A percentile compares a stretch with the other conserved stretches of the same genome.
These are phyloP conservation scores for Schizochytrium sp. DNA, from an alignment of 108 stramenopile species.

Conservation along the genomic window DNA sequence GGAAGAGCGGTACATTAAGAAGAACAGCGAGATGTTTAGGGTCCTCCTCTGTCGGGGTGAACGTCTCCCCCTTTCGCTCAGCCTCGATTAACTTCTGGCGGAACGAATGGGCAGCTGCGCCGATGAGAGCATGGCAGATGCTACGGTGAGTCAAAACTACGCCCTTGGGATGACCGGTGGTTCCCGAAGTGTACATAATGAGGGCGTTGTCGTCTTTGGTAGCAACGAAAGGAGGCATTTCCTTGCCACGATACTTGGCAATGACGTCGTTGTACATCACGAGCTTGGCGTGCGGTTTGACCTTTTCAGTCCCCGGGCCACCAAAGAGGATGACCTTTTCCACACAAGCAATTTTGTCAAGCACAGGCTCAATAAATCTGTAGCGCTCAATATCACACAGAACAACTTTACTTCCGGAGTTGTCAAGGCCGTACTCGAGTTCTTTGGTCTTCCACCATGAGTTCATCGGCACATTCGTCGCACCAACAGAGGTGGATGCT, in stretches of 20 bases:
- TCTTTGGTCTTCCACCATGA: constrained; percentile 30
- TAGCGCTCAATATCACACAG: background rate
- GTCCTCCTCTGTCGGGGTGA: background rate
- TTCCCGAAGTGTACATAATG: constrained; percentile 69
- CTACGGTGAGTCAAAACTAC: constrained; percentile 65
- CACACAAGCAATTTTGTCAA: constrained; percentile 13
- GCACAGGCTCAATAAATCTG: constrained; percentile 5
- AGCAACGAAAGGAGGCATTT: background rate
- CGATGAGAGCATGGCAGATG: constrained; percentile 68
- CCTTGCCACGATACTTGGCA: background rate
- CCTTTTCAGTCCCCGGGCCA: background rate
- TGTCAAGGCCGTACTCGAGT: constrained; percentile 37
- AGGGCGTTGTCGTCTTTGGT: constrained; percentile 58
- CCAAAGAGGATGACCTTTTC: constrained; percentile 51
- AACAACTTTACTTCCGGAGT: constrained; percentile 11
- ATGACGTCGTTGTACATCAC: background rate
- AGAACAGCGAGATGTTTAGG: background rate
- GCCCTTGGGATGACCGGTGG: constrained; percentile 68
- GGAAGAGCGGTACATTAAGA: constrained; percentile 55
- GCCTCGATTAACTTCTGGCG: constrained; percentile 53
- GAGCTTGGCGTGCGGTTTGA: background rate
- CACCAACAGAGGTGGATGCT: background rate
- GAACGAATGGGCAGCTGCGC: constrained; percentile 57
- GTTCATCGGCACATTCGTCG: constrained; percentile 37
- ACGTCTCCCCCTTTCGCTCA: background rate